phyloP scores from a whole-genome alignment of 2,329 filamentous ascomycete species.

The Rhexocercosporidium sp. region DNA sequence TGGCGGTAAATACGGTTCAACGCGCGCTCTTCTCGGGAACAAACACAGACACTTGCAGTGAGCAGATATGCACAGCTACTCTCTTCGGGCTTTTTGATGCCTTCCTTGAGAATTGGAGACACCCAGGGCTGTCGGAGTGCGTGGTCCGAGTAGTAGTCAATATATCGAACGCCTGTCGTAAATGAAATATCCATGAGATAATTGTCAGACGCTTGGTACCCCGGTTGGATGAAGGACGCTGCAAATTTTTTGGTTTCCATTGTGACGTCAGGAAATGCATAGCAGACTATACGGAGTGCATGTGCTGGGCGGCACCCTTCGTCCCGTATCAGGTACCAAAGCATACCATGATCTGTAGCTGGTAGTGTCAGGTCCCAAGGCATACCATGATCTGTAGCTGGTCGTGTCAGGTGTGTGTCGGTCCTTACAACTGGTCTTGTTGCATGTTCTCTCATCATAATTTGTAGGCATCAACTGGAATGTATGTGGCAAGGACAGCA shows the following conservation, averaged over 20 bases:
- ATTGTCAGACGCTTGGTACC: neutral
- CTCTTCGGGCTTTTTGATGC: neutral
- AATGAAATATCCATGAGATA: neutral
- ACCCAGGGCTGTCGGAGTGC: neutral
- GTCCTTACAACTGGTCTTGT: neutral
- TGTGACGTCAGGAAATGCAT: neutral
- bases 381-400: neutral
- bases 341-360: too few species aligned
- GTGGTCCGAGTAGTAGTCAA: neutral
- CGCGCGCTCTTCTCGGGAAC: neutral
- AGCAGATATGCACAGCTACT: neutral
- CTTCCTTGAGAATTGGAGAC: neutral
- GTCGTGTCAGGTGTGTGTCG: neutral
- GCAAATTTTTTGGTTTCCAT: neutral
- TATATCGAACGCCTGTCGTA: neutral
- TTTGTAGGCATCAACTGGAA: neutral
- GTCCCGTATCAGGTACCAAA: neutral
- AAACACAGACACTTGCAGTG: neutral
- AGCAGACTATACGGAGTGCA: neutral
- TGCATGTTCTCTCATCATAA: neutral
- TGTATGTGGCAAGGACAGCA: neutral
- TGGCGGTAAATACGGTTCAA: constrained; percentile 1
- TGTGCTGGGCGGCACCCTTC: neutral
- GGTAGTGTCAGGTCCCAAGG: too few species aligned
- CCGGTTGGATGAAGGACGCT: neutral